Evolutionary conservation across 164 flowering plant genomes (phyloP).

Genomic region (Stephania cephalantha): DNA sequence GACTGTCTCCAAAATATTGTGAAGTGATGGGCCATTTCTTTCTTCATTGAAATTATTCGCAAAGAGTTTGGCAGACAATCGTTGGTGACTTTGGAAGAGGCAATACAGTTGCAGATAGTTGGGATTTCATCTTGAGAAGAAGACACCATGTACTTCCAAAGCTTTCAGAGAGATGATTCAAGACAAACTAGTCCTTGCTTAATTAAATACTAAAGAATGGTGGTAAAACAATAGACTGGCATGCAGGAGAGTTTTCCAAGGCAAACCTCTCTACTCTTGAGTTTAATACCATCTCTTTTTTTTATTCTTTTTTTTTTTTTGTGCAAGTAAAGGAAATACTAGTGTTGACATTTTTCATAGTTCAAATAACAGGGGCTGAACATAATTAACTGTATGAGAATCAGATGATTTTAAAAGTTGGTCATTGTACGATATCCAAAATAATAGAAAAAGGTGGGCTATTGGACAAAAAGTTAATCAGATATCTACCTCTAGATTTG

Average conservation of each 20-base stretch:
- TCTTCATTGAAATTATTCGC: too few species aligned
- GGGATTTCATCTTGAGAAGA: too few species aligned
- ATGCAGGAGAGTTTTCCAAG: not conserved
- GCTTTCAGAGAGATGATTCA: too few species aligned
- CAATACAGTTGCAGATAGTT: too few species aligned
- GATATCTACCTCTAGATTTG: constrained; percentile 74
- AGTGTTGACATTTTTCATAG: not conserved
- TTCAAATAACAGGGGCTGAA: not conserved
- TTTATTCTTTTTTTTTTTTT: too few species aligned
- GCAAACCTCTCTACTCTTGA: not conserved
- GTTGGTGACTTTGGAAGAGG: too few species aligned
- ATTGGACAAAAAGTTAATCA: not conserved
- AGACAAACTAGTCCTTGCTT: too few species aligned
- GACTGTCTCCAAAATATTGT: too few species aligned
- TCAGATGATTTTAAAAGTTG: not conserved
- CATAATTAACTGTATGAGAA: not conserved
- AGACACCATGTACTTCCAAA: too few species aligned
- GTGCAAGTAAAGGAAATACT: not conserved
- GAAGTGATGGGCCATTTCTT: too few species aligned
- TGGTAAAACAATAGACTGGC: not conserved
- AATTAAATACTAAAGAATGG: not conserved
- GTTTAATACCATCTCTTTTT: not conserved
- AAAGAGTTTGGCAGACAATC: too few species aligned
- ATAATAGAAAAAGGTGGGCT: not conserved
- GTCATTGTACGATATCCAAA: not conserved